These are phyloP conservation scores for Stachybotrys elegans DNA, from an alignment of 2,329 filamentous ascomycete genomes.

Conservation along the genomic window DNA sequence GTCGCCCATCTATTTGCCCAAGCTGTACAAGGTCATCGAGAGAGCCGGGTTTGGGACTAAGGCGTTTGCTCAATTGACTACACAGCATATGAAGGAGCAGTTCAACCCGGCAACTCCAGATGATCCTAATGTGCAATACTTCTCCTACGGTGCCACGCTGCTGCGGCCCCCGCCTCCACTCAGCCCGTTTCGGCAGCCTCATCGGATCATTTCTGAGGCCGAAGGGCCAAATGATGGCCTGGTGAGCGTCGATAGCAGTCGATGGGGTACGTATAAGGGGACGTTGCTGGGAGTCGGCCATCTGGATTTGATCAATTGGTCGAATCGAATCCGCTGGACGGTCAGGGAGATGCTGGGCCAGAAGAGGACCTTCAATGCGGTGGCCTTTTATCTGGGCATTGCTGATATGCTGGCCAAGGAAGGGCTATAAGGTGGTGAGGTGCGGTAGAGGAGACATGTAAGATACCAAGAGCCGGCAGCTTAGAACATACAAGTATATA, in stretches of 20 bases:
- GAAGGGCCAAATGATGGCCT: constrained; percentile 63
- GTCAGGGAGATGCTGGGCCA: constrained; percentile 48
- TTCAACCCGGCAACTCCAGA: constrained; percentile 57
- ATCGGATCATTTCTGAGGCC: constrained; percentile 39
- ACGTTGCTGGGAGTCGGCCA: constrained; percentile 59
- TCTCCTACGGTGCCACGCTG: constrained; percentile 55
- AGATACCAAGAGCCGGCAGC: no score
- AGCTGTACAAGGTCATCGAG: constrained; percentile 46
- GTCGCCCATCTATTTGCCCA: constrained; percentile 45
- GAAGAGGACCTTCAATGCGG: constrained; percentile 57
- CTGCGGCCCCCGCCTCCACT: constrained; percentile 51
- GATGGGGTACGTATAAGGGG: constrained; percentile 60
- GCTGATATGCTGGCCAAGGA: constrained; percentile 69
- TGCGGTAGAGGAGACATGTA: no score
- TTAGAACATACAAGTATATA: no score
- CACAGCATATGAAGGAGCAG: constrained; percentile 48
- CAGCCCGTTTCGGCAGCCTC: constrained; percentile 57
- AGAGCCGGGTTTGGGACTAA: constrained; percentile 50
- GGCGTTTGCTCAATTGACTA: constrained; percentile 58
- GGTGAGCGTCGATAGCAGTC: constrained; percentile 59
- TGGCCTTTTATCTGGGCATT: constrained; percentile 63
- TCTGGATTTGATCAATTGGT: constrained; percentile 64
- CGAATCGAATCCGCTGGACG: constrained; percentile 53
- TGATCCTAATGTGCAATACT: constrained; percentile 49
- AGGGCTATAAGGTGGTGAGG: constrained; percentile 28